phyloP scores from a whole-genome alignment of 768 basidiomycete genomes.

The Leccinum rimulosum region DNA sequence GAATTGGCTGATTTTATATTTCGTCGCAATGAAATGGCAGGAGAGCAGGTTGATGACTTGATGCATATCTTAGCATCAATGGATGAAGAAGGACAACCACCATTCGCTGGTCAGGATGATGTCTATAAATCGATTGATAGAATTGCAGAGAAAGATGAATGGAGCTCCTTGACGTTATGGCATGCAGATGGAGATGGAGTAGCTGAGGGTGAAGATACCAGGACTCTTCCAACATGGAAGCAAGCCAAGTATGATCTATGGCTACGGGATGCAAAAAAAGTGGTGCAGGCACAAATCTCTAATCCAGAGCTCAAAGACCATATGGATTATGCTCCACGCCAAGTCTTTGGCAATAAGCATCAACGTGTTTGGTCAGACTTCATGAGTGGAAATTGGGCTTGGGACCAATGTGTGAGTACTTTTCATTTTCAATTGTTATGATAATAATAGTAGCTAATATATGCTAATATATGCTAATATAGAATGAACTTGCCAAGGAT shows the following conservation, averaged over 20 bases:
- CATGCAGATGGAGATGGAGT: no score
- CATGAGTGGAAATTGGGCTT: not conserved
- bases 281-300: not conserved
- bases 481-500: not conserved
- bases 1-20: not conserved
- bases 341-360: not conserved
- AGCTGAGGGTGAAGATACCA: no score
- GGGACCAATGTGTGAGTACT: not conserved
- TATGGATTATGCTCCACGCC: not conserved
- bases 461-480: no score
- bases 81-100: no score
- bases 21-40: not conserved
- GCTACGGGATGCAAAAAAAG: not conserved
- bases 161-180: no score
- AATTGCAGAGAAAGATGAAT: not conserved
- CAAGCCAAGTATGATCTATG: not conserved
- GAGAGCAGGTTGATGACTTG: not conserved
- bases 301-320: not conserved
- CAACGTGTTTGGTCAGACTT: not conserved
- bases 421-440: no score
- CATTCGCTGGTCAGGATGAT: not conserved
- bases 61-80: not conserved
- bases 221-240: not conserved
- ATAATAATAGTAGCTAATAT: no score
- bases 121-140: not conserved